These are phyloP conservation scores for Entomortierella parvispora DNA, from an alignment of 192 early-diverging fungal genomes.

Conservation along the genomic window DNA sequence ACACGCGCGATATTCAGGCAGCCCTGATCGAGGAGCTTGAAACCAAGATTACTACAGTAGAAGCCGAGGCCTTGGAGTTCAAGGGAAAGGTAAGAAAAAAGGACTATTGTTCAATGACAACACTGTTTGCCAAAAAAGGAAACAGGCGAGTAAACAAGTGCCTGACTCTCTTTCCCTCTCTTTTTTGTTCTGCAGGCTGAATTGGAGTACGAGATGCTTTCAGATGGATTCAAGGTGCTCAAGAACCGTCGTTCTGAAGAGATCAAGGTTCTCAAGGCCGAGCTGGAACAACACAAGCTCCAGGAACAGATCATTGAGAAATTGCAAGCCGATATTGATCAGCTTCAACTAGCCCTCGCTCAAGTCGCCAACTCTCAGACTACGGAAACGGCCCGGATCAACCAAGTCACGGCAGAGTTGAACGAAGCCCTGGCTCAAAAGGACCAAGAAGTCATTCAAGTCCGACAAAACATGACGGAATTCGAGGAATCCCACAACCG, in stretches of 20 bases:
- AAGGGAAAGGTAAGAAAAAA: constrained; percentile 44
- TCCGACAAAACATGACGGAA: constrained; percentile 51
- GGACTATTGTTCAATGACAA: background rate
- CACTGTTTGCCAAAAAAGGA: no score
- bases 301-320: constrained; percentile 53
- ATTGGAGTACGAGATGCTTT: constrained; percentile 37
- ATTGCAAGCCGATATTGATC: constrained; percentile 42
- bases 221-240: constrained; percentile 47
- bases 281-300: constrained; percentile 48
- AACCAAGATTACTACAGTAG: constrained; percentile 46
- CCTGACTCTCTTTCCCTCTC: no score
- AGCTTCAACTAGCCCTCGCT: constrained; percentile 31
- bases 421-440: constrained; percentile 48
- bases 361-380: constrained; percentile 36
- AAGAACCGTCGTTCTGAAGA: constrained; percentile 48
- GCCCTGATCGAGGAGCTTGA: constrained; percentile 46
- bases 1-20: constrained; percentile 42
- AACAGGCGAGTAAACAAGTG: no score
- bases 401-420: constrained; percentile 42
- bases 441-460: constrained; percentile 48
- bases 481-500: constrained; percentile 51
- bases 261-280: constrained; percentile 39
- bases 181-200: no score
- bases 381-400: constrained; percentile 47
- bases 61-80: constrained; percentile 48